phyloP scores from a whole-genome alignment of 306 rosid genomes.

The Quercus bicolor region DNA sequence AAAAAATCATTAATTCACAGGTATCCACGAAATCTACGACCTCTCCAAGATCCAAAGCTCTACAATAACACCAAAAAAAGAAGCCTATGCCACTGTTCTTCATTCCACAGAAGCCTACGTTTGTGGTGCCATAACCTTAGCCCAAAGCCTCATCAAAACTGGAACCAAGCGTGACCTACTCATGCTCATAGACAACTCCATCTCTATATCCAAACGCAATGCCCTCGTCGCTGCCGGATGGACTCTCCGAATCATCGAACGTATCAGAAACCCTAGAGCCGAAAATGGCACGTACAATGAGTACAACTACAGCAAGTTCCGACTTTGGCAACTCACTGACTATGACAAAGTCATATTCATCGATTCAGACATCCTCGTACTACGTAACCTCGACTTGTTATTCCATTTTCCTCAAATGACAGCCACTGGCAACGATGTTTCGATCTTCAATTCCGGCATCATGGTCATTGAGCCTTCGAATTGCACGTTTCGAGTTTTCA shows the following conservation, averaged over 20 bases:
- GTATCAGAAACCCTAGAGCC: conserved; percentile 79
- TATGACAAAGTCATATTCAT: conserved; percentile 74
- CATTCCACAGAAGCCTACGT: conserved; percentile 77
- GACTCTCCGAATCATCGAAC: conserved; percentile 57
- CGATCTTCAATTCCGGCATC: conserved; percentile 84
- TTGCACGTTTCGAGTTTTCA: conserved; percentile 61
- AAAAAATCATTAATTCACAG: conserved; percentile 24
- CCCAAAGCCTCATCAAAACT: conserved; percentile 66
- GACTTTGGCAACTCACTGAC: conserved; percentile 83
- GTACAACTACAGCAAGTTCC: conserved; percentile 93
- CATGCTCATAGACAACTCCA: conserved; percentile 69
- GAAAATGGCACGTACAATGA: conserved; percentile 70
- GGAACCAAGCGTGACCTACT: conserved; percentile 81
- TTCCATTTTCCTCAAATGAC: conserved; percentile 86
- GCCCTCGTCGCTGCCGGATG: conserved; percentile 66
- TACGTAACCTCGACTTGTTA: conserved; percentile 75
- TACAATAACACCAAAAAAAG: conserved; percentile 43
- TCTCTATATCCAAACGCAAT: conserved; percentile 49
- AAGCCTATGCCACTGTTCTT: conserved; percentile 83
- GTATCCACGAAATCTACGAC: conserved; percentile 71
- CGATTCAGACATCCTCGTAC: conserved; percentile 80
- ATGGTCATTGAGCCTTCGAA: conserved; percentile 93
- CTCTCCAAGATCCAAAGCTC: conserved; percentile 43
- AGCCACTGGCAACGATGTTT: conserved; percentile 80
- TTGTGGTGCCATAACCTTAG: conserved; percentile 84